These are phyloP conservation scores for Penicillium roqueforti DNA, from an alignment of 495 filamentous ascomycete species.

Conservation along the genomic window DNA sequence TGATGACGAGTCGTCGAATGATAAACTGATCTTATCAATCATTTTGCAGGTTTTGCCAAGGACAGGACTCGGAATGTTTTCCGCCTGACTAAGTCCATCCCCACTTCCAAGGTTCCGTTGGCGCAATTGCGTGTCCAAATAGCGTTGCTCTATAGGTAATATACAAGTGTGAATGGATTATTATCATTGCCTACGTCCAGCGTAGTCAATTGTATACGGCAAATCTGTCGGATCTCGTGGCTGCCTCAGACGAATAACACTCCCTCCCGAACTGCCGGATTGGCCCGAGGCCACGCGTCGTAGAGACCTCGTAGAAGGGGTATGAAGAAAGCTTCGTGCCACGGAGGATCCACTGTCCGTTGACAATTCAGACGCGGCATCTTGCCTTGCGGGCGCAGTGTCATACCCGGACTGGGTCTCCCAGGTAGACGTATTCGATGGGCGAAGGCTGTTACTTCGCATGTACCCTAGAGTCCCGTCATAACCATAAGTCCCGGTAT, in stretches of 20 bases:
- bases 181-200: conserved; percentile 16
- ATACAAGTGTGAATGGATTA: conserved; percentile 14
- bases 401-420: conserved; percentile 31
- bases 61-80: conserved; percentile 10
- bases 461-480: conserved; percentile 18
- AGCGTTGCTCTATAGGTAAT: conserved; percentile 17
- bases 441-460: conserved; percentile 31
- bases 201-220: conserved; percentile 41
- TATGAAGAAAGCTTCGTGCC: conserved; percentile 16
- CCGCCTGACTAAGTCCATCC: conserved; percentile 26
- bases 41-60: conserved; percentile 26
- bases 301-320: conserved; percentile 38
- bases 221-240: conserved; percentile 36
- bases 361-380: conserved; percentile 15
- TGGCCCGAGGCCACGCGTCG: conserved; percentile 33
- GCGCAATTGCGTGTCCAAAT: conserved; percentile 13
- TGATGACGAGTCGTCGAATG: conserved; percentile 7
- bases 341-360: conserved; percentile 7
- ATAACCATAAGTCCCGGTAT: conserved; percentile 30
- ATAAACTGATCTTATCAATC: conserved; percentile 33
- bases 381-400: conserved; percentile 28
- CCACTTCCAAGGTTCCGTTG: not conserved
- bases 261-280: conserved; percentile 40
- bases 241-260: conserved; percentile 45
- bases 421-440: conserved; percentile 32